Evolutionary conservation across 305 asterid genomes (phyloP), one percentile per base, ranked within the genome.

Genomic region (Plantago coronopus): DNA sequence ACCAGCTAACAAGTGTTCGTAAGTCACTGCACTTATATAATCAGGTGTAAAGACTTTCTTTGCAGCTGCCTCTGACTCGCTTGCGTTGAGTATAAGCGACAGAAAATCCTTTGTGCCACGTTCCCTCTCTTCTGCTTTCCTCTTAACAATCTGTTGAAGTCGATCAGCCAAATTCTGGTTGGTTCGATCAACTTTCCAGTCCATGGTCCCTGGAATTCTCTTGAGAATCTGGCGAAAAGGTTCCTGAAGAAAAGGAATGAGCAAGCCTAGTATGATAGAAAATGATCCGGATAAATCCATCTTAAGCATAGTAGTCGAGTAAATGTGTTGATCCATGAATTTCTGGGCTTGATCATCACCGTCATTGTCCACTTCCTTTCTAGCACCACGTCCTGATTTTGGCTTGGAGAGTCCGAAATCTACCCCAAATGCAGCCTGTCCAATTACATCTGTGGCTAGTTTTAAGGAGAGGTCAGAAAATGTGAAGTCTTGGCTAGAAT

Each of bases 251-350:
- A 87, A 22, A 5, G 99, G 97, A 20, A 87, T 53, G 7, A 89
- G 83, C 23, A 94, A 64, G 63, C 99, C 99, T 56, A 89, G 10
- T 63, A 87, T 76, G 70, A 87, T 87, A 0, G 97, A 93, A 4
- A 89, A 61, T n/a, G 97, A 89, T 59, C 95, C 99, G 1, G 97
- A 81, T 48, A 94, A 72, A 71, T 89, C 99, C 97, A 94, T 94
- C 76, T 93, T 94, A n/a, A 94, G 94, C 73, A 83, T 87, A 29
- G 90, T 72, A 31, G 99, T 94, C 47, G 99, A 83, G 79, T 94
- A 93, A 46, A 85, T 80, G 68, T 94, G 99, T 45, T 93, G 96
- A 37, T 89, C 74, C 57, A 93, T 75, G 81, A 93, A 93, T 44
- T 81, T 85, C 54, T 78, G 87, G 9, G 80, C 88, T 7, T 74